These are phyloP conservation scores for Aspergillus campestris DNA, from an alignment of 495 filamentous ascomycete genomes.

Conservation along the genomic window DNA sequence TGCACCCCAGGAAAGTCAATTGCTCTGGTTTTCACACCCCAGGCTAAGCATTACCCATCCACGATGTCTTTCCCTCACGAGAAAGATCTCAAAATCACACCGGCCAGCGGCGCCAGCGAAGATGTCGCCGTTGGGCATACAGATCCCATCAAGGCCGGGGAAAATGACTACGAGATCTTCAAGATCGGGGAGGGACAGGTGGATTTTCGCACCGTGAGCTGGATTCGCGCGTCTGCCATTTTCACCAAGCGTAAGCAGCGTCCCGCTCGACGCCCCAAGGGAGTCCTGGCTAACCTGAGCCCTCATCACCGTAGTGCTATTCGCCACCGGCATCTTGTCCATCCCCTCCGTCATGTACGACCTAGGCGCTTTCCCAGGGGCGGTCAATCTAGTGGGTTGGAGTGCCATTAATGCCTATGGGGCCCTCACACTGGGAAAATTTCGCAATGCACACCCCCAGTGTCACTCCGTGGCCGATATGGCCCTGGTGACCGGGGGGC, in stretches of 20 bases:
- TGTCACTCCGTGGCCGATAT: conserved; percentile 58
- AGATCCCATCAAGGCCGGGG: conserved; percentile 15
- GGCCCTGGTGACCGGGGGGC: conserved; percentile 54
- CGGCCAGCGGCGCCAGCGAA: neutral
- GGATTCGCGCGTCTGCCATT: conserved; percentile 48
- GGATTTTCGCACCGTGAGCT: conserved; percentile 50
- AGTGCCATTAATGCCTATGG: conserved; percentile 54
- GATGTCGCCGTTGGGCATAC: conserved; percentile 4
- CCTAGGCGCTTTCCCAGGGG: conserved; percentile 50
- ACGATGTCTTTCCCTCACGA: neutral
- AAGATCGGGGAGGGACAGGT: conserved; percentile 40
- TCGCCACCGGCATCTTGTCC: conserved; percentile 52
- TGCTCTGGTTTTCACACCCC: too few species aligned
- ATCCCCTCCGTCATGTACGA: conserved; percentile 53
- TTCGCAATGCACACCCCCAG: conserved; percentile 25
- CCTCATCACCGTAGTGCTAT: conserved; percentile 26
- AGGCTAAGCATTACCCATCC: neutral
- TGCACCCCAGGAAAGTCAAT: too few species aligned
- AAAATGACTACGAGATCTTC: conserved; percentile 41
- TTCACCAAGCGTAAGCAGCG: conserved; percentile 40
- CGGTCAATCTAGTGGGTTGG: conserved; percentile 50
- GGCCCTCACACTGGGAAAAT: conserved; percentile 29
- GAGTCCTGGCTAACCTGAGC: neutral
- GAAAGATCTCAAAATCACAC: conserved; percentile 8
- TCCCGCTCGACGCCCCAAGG: neutral